A percentile compares a stretch with the other conserved stretches of the same genome.
phyloP scores from a whole-genome alignment of 2,329 filamentous ascomycete genomes.

The Penicillium sp. region DNA sequence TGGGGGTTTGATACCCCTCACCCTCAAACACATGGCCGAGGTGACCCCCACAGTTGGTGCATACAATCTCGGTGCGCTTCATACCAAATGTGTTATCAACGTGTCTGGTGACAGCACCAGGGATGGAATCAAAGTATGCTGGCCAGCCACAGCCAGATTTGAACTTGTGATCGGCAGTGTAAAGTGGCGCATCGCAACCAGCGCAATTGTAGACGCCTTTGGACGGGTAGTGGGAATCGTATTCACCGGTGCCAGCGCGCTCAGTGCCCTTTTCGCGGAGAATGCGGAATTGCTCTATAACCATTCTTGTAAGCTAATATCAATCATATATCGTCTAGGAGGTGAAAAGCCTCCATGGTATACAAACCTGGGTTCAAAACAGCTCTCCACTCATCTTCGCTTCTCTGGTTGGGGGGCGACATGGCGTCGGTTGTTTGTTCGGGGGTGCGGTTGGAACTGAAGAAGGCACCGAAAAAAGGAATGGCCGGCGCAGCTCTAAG shows the following conservation, averaged over 20 bases:
- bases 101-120: constrained; percentile 81
- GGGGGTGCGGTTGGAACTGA: constrained; percentile 59
- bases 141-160: constrained; percentile 96
- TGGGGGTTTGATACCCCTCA: constrained; percentile 78
- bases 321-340: constrained; percentile 39
- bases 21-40: constrained; percentile 90
- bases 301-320: not conserved
- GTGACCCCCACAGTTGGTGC: constrained; percentile 89
- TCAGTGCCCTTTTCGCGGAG: constrained; percentile 93
- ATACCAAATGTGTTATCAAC: constrained; percentile 77
- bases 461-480: constrained; percentile 74
- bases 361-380: constrained; percentile 68
- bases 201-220: constrained; percentile 82
- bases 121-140: constrained; percentile 93
- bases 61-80: constrained; percentile 87
- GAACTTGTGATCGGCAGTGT: constrained; percentile 94
- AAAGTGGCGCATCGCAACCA: constrained; percentile 81
- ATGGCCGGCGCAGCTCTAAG: constrained; percentile 70
- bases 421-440: constrained; percentile 37
- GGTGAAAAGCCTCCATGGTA: no score
- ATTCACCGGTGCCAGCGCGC: constrained; percentile 72
- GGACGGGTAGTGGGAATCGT: constrained; percentile 78
- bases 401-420: constrained; percentile 75
- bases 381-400: constrained; percentile 82
- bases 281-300: constrained; percentile 89